phyloP scores from a whole-genome alignment of 768 basidiomycete genomes.

The Lactarius evosmus region DNA sequence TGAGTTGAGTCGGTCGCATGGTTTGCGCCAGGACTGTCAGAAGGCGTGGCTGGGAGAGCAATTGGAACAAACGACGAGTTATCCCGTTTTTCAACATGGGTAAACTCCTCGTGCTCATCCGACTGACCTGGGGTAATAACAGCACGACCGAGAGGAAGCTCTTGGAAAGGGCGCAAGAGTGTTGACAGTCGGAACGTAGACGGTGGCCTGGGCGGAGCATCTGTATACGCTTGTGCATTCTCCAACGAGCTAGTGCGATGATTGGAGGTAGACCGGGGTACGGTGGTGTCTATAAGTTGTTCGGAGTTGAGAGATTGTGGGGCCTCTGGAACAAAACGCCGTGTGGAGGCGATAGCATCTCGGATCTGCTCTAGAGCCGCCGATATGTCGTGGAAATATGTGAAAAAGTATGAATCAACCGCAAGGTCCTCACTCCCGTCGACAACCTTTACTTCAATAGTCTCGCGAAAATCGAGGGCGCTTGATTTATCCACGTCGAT shows the following conservation, averaged over 20 bases:
- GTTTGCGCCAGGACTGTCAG: background rate
- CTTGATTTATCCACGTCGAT: constrained; percentile 84
- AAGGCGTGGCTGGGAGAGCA: constrained; percentile 11
- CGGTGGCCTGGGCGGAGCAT: constrained; percentile 29
- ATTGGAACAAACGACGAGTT: constrained; percentile 49
- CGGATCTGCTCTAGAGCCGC: constrained; percentile 79
- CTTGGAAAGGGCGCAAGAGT: constrained; percentile 67
- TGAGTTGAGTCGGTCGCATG: background rate
- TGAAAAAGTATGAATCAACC: constrained; percentile 89
- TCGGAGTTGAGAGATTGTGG: constrained; percentile 33
- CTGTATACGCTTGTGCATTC: constrained; percentile 35
- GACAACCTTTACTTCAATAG: constrained; percentile 89
- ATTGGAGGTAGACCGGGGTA: constrained; percentile 25
- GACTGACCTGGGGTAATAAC: constrained; percentile 36
- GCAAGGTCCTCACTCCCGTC: constrained; percentile 77
- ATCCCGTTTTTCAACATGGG: constrained; percentile 58
- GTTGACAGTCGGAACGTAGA: constrained; percentile 63
- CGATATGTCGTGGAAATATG: constrained; percentile 84
- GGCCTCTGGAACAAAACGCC: constrained; percentile 39
- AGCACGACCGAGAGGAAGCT: constrained; percentile 42
- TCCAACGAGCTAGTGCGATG: constrained; percentile 15
- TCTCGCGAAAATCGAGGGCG: constrained; percentile 94
- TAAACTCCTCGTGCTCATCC: constrained; percentile 59
- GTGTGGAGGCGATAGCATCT: constrained; percentile 56
- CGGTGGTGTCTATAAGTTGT: constrained; percentile 58